Evolutionary conservation across 495 filamentous ascomycete species (phyloP), one percentile per base, ranked within the genome.

Genomic region (Friedmanniomyces endolithicus): DNA sequence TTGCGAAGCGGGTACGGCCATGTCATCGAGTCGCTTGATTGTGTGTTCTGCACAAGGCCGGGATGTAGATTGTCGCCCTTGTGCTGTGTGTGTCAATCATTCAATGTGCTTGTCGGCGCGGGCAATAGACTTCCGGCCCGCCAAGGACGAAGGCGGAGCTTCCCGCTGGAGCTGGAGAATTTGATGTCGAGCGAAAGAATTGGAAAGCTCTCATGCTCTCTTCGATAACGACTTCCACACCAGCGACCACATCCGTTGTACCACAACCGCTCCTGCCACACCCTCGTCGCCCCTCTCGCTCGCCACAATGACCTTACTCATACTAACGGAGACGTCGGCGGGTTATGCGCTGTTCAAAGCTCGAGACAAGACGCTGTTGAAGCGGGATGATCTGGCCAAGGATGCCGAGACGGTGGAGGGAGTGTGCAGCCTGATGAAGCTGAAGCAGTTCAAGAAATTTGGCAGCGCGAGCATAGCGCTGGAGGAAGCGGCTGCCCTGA

Each of bases 341-440:
- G 92, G 94, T 61, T 96, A 95, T 77, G 94, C 89, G 67, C 80
- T 98, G 64, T 86, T 97, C 75, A 97, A 99, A 75, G 86, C 94
- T 25, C 87, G 86, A 70, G 90, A 95, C 82, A 95, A 95, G 79
- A 97, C 95, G 78, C 78, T 97, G 40, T 77, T 99, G 51, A 89
- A 95, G 73, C 81, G 81, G 59, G 84, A 88, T 69, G 80, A 87
- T 64, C 66, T 94, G 58, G 72, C 76, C 25, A 76, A 79, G 40
- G 84, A 94, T 65, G 78, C 85, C 43, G 77, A 80, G 29, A 87
- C 84, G 39, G 82, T 87, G 25, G 88, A 97, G 71, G 87, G 86
- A 64, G 81, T 94, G 49, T 84, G 83, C 63, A 86, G 84, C 62
- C 73, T 95, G 88, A 37, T 99, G 65, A 95, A 95, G 70, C 75